Conservation (phyloP, 2,329 filamentous ascomycete genomes). For the Cladosporium sp. region DNA sequence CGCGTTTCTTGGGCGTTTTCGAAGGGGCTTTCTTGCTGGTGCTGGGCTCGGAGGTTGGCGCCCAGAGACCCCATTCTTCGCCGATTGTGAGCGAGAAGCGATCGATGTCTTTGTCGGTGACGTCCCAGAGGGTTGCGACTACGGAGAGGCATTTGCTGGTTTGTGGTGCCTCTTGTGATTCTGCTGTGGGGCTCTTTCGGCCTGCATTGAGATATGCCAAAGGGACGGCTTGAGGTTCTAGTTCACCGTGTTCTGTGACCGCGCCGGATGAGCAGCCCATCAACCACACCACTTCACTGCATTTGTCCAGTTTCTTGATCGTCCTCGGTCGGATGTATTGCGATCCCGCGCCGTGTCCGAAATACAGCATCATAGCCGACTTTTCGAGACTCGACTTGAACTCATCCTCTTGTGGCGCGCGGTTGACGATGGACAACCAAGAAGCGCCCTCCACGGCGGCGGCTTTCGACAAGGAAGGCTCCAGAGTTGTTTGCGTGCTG, state of each 20-base stretch:
- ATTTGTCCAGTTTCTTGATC: conserved; percentile 61
- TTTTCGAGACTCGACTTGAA: conserved; percentile 64
- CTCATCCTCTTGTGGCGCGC: conserved; percentile 68
- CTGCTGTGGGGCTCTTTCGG: neutral
- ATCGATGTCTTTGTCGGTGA: conserved; percentile 96
- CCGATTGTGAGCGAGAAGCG: conserved; percentile 76
- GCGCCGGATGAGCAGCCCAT: conserved; percentile 92
- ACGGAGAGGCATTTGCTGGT: conserved; percentile 56
- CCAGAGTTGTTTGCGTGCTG: conserved; percentile 72
- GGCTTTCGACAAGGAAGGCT: conserved; percentile 54
- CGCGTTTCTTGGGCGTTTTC: conserved; percentile 27
- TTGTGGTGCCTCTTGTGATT: neutral
- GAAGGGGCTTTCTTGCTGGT: conserved; percentile 20
- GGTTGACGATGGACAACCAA: conserved; percentile 67
- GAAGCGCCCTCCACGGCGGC: conserved; percentile 19
- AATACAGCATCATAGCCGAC: conserved; percentile 79
- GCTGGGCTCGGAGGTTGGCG: conserved; percentile 16
- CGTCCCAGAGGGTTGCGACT: conserved; percentile 93
- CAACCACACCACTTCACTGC: conserved; percentile 59
- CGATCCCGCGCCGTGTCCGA: conserved; percentile 89
- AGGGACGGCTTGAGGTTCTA: conserved; percentile 85
- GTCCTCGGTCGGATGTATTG: conserved; percentile 88
- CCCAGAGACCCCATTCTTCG: conserved; percentile 76
- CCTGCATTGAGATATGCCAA: conserved; percentile 90
- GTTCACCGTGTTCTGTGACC: conserved; percentile 74